Percentiles rank a stretch among this genome's conserved stretches.
Conservation (phyloP, 331 rosid species). For the Quercus tomentella region DNA sequence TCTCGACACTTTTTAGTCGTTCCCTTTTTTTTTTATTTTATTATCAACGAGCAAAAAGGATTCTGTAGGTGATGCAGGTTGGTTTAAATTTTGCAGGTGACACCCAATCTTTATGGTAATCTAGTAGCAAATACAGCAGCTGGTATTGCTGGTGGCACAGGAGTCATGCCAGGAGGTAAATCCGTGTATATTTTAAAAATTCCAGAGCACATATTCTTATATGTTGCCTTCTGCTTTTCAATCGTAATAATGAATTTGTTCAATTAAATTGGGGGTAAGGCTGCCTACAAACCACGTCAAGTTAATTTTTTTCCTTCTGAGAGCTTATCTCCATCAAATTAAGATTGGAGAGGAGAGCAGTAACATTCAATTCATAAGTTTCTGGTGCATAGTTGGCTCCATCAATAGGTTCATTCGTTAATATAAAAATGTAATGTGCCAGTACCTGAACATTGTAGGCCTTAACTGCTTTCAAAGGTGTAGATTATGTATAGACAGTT, state of each 20-base stretch:
- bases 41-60: neutral
- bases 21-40: neutral
- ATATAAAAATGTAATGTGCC: neutral
- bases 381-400: neutral
- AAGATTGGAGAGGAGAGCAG: neutral
- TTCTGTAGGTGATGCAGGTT: conserved; percentile 8
- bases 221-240: neutral
- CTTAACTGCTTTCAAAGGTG: no score
- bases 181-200: neutral
- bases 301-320: no score
- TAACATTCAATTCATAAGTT: no score
- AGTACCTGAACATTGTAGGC: no score
- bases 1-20: neutral
- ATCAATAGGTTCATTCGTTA: neutral
- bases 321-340: neutral
- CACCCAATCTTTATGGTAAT: conserved; percentile 98
- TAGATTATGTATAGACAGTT: no score
- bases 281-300: no score
- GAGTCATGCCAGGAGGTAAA: conserved; percentile 98
- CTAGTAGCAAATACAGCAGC: conserved; percentile 97
- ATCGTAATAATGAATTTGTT: neutral
- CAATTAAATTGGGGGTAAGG: neutral
- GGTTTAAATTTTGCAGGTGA: conserved; percentile 61
- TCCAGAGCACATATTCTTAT: conserved; percentile 1
- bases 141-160: conserved; percentile 98